phyloP scores from a whole-genome alignment of 306 rosid species.

The Hippophae rhamnoides region DNA sequence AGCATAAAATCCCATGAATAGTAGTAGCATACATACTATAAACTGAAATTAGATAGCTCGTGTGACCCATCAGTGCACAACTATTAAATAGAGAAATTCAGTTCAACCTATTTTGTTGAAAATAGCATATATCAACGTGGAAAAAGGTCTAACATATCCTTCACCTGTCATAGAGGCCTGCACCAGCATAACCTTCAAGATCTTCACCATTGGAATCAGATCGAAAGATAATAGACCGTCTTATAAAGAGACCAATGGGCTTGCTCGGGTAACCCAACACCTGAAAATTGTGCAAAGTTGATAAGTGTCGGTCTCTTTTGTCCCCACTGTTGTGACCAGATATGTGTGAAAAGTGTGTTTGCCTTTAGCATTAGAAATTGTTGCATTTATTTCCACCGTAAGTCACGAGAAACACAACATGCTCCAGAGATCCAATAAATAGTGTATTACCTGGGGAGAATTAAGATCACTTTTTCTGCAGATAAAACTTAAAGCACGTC shows the following conservation, averaged over 20 bases:
- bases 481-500: slow-evolving; percentile 92
- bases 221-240: slow-evolving; percentile 75
- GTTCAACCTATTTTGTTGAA: not conserved
- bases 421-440: slow-evolving; percentile 8
- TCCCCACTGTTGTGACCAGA: too few species aligned
- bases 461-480: slow-evolving; percentile 70
- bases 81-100: not conserved
- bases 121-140: not conserved
- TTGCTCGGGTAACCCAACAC: slow-evolving; percentile 96
- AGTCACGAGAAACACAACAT: not conserved
- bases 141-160: not conserved
- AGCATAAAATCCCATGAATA: slow-evolving; percentile 3
- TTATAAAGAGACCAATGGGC: slow-evolving; percentile 77
- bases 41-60: too few species aligned
- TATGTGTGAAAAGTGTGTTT: too few species aligned
- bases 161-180: slow-evolving; percentile 97
- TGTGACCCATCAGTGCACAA: too few species aligned
- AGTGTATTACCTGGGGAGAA: slow-evolving; percentile 61
- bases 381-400: not conserved
- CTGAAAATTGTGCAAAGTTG: slow-evolving; percentile 34
- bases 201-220: slow-evolving; percentile 99
- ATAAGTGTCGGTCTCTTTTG: too few species aligned
- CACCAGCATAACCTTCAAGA: slow-evolving; percentile 98
- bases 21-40: not conserved
- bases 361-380: not conserved